Evolutionary conservation across 164 flowering plant species (phyloP), one percentile per base, ranked within the genome.

Genomic region (Brasenia schreberi): DNA sequence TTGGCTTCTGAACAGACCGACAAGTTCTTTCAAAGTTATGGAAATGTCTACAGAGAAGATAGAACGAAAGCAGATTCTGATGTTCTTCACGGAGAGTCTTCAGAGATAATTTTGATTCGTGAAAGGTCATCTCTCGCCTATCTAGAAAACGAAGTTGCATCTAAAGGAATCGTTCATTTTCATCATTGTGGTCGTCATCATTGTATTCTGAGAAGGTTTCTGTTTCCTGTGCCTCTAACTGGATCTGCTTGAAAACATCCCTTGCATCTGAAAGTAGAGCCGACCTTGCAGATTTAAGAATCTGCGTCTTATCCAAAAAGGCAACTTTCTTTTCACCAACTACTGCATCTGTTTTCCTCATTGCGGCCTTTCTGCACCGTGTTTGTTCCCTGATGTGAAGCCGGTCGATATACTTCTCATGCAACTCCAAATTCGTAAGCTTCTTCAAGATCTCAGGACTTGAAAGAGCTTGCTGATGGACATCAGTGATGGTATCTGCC

Each of bases 391-490:
- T 85, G 44, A 63, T 5, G 66, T 87, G 95, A 59, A 91, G 72
- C 58, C 77, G 88, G 56, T 91, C 92, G 39, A 94, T 84, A 58
- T 86, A 91, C 72, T 86, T 94, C 82, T 91, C 96, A 72, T 87
- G 97, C 70, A 89, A 78, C 18, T 81, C 84, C 78, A 65, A 77
- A 77, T 91, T 88, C 70, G 86, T 89, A 0, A 94, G 81, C 67
- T 68, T 86, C 80, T 94, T 94, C 70, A 91, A 72, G 66, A 91
- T 89, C 4, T 83, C 89, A 23, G 99, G 92, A 67, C 96, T 91
- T 19, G 73, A 64, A 68, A 86, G 76, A 59, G 73, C 68, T 9
- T 66, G 66, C 27, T 59, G 74, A 66, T 49, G 56, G 56, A 49
- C 10, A 5, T 9, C 12, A 49, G 10, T 49, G 16, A 49, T 14